Conservation (phyloP, 2,329 filamentous ascomycete species). For the Aspergillus sp. region DNA sequence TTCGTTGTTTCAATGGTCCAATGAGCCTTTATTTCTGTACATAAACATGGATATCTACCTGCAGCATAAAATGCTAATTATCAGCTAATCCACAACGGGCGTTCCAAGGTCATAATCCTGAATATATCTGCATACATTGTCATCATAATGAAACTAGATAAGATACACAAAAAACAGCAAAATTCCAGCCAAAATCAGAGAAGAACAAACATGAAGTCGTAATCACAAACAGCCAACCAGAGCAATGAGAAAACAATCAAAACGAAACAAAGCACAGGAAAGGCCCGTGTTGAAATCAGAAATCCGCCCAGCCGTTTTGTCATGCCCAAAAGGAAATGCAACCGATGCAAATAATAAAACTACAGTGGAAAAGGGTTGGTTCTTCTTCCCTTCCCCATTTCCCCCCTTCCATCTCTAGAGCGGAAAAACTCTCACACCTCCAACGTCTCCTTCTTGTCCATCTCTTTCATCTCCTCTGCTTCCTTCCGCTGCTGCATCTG, state of each 20-base stretch:
- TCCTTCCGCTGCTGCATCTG: slow-evolving; percentile 10
- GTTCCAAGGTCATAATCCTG: not conserved
- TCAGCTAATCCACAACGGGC: not conserved
- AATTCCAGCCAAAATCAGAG: slow-evolving; percentile 3
- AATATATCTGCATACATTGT: not conserved
- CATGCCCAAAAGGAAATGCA: slow-evolving; percentile 15
- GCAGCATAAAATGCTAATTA: not conserved
- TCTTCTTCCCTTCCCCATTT: slow-evolving; percentile 5
- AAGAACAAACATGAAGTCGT: slow-evolving; percentile 4
- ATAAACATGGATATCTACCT: not conserved
- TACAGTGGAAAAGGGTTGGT: slow-evolving; percentile 4
- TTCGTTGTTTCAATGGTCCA: not conserved
- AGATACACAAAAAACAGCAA: not conserved
- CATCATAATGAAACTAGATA: not conserved
- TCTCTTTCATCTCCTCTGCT: not conserved
- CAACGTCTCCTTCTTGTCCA: slow-evolving; percentile 10
- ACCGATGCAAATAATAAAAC: slow-evolving; percentile 15
- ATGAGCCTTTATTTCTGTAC: not conserved
- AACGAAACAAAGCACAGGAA: slow-evolving; percentile 8
- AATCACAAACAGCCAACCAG: not conserved
- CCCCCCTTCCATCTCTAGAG: not conserved
- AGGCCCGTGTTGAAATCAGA: slow-evolving; percentile 22
- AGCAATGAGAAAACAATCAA: slow-evolving; percentile 6
- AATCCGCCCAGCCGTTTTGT: slow-evolving; percentile 25
- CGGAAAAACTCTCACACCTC: slow-evolving; percentile 14